Evolutionary conservation across 352 stramenopile species (phyloP).

Genomic region (Pythium rhizo-oryzae): DNA sequence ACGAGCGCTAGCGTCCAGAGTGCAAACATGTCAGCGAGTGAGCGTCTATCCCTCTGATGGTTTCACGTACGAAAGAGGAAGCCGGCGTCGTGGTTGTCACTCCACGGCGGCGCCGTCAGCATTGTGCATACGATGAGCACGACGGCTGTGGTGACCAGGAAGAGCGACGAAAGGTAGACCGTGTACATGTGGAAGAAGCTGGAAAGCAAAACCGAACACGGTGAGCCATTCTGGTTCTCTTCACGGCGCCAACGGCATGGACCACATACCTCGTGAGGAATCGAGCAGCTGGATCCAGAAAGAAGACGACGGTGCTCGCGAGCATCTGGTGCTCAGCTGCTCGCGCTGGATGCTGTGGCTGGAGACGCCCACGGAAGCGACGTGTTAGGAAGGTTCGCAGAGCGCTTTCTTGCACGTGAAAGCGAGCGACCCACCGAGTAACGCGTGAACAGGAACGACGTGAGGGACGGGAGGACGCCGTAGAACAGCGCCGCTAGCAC

Average conservation of each 20-base stretch:
- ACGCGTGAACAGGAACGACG: conserved; percentile 69
- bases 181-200: conserved; percentile 54
- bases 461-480: conserved; percentile 60
- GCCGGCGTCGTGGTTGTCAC: conserved; percentile 36
- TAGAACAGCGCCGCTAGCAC: conserved; percentile 63
- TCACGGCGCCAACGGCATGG: background rate
- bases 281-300: conserved; percentile 50
- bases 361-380: no score
- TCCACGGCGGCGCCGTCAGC: conserved; percentile 33
- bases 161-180: conserved; percentile 42
- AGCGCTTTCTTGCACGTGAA: no score
- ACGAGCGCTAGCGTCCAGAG: conserved; percentile 37
- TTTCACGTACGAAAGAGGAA: conserved; percentile 58
- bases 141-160: conserved; percentile 44
- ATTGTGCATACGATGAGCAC: conserved; percentile 56
- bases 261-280: conserved; percentile 40
- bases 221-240: background rate
- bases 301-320: conserved; percentile 49
- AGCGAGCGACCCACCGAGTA: conserved; percentile 45
- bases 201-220: no score
- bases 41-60: background rate
- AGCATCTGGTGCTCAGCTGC: conserved; percentile 52
- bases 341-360: conserved; percentile 33
- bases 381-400: no score
- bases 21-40: background rate